phyloP scores from a whole-genome alignment of 2,329 filamentous ascomycete genomes.

The Hypoxylon sp. region DNA sequence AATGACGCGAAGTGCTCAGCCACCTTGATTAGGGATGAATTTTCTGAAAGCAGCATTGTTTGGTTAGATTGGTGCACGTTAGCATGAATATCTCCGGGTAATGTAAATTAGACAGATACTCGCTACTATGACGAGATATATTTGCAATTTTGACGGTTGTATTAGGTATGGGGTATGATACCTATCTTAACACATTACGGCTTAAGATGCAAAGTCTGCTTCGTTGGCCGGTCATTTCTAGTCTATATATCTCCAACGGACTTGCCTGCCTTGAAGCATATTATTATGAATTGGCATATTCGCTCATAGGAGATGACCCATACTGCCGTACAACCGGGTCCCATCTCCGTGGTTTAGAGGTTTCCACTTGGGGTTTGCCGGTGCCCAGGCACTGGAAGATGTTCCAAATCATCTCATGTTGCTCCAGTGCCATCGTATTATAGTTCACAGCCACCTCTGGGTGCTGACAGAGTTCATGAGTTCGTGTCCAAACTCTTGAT shows the following conservation, averaged over 20 bases:
- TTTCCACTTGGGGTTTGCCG: not conserved
- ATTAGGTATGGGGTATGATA: not conserved
- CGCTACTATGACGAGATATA: not conserved
- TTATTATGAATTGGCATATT: not conserved
- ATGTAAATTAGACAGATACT: conserved; percentile 5
- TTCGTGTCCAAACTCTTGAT: not conserved
- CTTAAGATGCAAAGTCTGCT: not conserved
- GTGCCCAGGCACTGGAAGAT: not conserved
- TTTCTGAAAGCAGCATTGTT: conserved; percentile 1
- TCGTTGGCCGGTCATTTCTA: not conserved
- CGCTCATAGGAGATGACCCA: not conserved
- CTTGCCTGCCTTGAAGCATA: not conserved
- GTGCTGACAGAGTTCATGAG: not conserved
- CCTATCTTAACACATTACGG: not conserved
- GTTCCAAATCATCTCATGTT: not conserved
- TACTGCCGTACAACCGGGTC: not conserved
- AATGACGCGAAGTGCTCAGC: conserved; percentile 19
- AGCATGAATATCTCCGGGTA: conserved; percentile 1
- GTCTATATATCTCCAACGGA: not conserved
- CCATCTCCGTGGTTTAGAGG: not conserved
- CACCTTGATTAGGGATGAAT: conserved; percentile 1
- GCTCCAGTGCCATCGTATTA: not conserved
- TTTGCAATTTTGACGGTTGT: not conserved
- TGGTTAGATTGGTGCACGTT: not conserved
- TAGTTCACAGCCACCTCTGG: not conserved